phyloP scores from a whole-genome alignment of 208 protist species.

The Borovskyia barvae region DNA sequence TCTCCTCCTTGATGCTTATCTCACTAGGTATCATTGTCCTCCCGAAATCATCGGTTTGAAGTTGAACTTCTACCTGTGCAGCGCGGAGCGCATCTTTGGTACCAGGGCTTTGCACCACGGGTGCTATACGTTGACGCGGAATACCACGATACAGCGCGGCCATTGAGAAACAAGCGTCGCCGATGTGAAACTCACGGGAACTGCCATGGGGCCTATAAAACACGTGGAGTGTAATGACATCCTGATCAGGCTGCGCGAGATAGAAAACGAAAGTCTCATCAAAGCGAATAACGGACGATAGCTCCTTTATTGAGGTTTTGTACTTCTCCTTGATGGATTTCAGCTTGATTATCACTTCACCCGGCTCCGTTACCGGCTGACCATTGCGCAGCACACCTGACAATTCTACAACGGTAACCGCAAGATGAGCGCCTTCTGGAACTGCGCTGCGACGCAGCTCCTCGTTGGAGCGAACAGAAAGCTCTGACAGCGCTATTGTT shows the following conservation, averaged over 20 bases:
- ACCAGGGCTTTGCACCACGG: conserved; percentile 77
- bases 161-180: conserved; percentile 86
- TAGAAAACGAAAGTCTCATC: conserved; percentile 88
- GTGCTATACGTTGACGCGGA: conserved; percentile 68
- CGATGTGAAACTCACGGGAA: conserved; percentile 76
- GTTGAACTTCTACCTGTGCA: conserved; percentile 62
- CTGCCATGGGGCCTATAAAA: conserved; percentile 75
- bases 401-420: conserved; percentile 76
- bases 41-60: conserved; percentile 87
- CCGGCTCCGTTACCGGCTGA: conserved; percentile 62
- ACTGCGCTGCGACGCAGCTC: conserved; percentile 59
- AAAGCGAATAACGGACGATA: conserved; percentile 71
- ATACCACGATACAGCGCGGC: conserved; percentile 74
- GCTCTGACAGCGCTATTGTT: conserved; percentile 30
- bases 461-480: conserved; percentile 45
- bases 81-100: conserved; percentile 61
- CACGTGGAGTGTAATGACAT: conserved; percentile 88
- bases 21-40: conserved; percentile 48
- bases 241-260: conserved; percentile 83
- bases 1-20: conserved; percentile 66
- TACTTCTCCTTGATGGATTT: conserved; percentile 92
- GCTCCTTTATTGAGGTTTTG: conserved; percentile 78
- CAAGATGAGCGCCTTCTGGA: conserved; percentile 78
- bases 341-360: conserved; percentile 80
- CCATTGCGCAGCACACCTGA: conserved; percentile 62